These are phyloP conservation scores for Kodamaea kaohsiungensis DNA, from an alignment of 805 yeast genomes.

Conservation along the genomic window DNA sequence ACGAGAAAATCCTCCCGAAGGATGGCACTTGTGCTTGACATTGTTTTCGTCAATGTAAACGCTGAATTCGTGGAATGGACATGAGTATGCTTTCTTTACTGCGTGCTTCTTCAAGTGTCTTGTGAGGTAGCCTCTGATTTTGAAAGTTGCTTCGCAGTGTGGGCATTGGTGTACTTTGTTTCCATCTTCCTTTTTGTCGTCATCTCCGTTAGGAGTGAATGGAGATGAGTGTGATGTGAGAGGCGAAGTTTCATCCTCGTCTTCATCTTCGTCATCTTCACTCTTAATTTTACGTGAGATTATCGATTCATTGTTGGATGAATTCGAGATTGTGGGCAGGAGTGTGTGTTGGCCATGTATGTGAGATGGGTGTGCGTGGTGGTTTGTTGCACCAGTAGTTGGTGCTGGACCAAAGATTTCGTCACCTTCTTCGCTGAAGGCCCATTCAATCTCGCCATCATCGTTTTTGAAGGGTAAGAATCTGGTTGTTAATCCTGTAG, in stretches of 20 bases:
- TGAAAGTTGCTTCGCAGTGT: constrained; percentile 50
- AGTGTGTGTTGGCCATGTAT: constrained; percentile 14
- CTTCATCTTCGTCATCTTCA: constrained; percentile 17
- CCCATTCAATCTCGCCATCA: constrained; percentile 61
- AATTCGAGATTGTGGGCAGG: constrained; percentile 42
- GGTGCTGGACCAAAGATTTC: constrained; percentile 1
- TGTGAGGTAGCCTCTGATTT: constrained; percentile 54
- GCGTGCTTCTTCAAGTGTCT: constrained; percentile 58
- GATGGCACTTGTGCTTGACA: constrained; percentile 50
- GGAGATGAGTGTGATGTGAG: constrained; percentile 32
- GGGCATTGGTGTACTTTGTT: constrained; percentile 43
- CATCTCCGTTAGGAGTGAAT: constrained; percentile 19
- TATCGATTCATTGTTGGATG: constrained; percentile 36
- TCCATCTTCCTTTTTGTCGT: constrained; percentile 15
- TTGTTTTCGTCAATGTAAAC: constrained; percentile 41
- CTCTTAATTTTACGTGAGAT: constrained; percentile 19
- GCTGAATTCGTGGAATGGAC: constrained; percentile 50
- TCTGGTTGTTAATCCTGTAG: constrained; percentile 50
- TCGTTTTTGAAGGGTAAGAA: constrained; percentile 52
- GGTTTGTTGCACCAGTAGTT: neutral
- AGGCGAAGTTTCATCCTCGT: constrained; percentile 26
- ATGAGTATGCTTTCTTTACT: constrained; percentile 49
- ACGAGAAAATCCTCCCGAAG: constrained; percentile 59
- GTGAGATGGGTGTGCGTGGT: neutral
- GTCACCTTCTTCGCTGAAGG: constrained; percentile 45